Evolutionary conservation across 306 rosid species (phyloP), one percentile per base, ranked within the genome.

Genomic region (Styphnolobium japonicum): DNA sequence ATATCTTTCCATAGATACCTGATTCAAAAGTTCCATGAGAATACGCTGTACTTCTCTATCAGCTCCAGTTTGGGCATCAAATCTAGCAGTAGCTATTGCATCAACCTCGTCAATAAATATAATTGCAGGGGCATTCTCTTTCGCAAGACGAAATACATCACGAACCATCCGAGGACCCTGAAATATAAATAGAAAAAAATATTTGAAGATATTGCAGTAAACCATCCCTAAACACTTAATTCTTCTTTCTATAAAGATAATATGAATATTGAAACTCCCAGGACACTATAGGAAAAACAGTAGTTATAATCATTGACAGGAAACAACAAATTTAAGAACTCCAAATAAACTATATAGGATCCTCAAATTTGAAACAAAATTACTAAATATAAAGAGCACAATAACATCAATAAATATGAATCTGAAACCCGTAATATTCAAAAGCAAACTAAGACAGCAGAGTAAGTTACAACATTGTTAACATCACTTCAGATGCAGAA

Each of bases 21-120:
- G 99, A 88, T 96, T 96, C 72, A 96, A 85, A 76, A 96, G 98
- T 80, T 96, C 99, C 99, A 96, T 96, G 40, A 96, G 99, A 56
- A 96, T 96, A 73, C 99, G 98, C 82, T 96, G 99, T 70, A 96
- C 99, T 93, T 96, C 99, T 90, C 99, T 88, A 43, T 96, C 99
- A 66, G 98, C 99, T 63, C 98, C 99, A 66, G 99, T 96, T 89
- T 96, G 99, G 60, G 99, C 99, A 88, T 96, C 99, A 89, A 96
- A 96, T 64, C 99, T 86, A 25, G 99, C 99, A 31, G 99, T 96
- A 53, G 99, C 99, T 52, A 96, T 96, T 5, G 99, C 99, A 89
- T 96, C 99, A 51, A 96, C 99, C 88, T 96, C 99, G 82, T 96
- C 99, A 45, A 96, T 96, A 83, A 96, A 96, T 84, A 96, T 96